Evolutionary conservation across 768 basidiomycete genomes (phyloP), one percentile per base, ranked within the genome.

Genomic region (Tephrocybe sp.): DNA sequence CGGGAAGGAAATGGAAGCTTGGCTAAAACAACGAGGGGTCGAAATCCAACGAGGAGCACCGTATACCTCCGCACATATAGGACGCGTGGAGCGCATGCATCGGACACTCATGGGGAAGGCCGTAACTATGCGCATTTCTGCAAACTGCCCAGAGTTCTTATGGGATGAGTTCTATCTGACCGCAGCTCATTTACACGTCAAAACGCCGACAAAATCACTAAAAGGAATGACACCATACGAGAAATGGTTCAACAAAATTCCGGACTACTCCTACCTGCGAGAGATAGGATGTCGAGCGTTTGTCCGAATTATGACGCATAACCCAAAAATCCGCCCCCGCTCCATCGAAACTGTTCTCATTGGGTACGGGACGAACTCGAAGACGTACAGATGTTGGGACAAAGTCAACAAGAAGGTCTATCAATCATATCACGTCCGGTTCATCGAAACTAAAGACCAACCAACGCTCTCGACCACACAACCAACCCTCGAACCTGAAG

Each of bases 261-360:
- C 64, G 1, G 49, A 68, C 45, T 55, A 69, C 11, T 57, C 56
- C 1, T 58, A 65, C 49, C 55, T 71, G 9, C 55, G 60, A 1
- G 61, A 65, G n/a, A n/a, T n/a, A n/a, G n/a, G n/a, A n/a, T n/a
- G n/a, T n/a, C n/a, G n/a, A n/a, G n/a, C n/a, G n/a, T n/a, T n/a
- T n/a, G n/a, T n/a, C n/a, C n/a, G n/a, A n/a, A n/a, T n/a, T n/a
- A n/a, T n/a, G n/a, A n/a, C n/a, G n/a, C n/a, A n/a, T n/a, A n/a
- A n/a, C n/a, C n/a, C n/a, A n/a, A n/a, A n/a, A n/a, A n/a, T n/a
- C n/a, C n/a, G n/a, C n/a, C n/a, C n/a, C n/a, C n/a, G n/a, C n/a
- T n/a, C n/a, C n/a, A n/a, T n/a, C n/a, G 15, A 70, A 55, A 73
- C 73, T 48, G 48, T 69, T 3, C 69, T 72, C 31, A 62, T 75